Evolutionary conservation across 2,329 filamentous ascomycete species (phyloP).

Genomic region (Penicillium concentricum): DNA sequence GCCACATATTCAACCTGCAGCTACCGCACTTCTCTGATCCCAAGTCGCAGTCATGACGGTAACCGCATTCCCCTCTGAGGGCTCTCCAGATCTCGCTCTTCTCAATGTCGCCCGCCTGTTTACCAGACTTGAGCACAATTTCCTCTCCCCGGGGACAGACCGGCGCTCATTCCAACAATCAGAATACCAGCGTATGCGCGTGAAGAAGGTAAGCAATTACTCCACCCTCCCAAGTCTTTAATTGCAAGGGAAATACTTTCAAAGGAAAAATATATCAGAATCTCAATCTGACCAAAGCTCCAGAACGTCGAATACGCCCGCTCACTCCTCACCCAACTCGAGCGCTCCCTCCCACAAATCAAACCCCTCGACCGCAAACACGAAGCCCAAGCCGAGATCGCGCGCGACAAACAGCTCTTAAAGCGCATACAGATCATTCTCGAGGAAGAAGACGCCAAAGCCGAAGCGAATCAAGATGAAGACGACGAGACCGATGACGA

Average conservation of each 20-base stretch:
- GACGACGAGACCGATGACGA: slow-evolving; percentile 21
- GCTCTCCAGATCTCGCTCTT: slow-evolving; percentile 32
- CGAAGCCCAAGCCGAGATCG: slow-evolving; percentile 41
- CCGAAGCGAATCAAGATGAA: slow-evolving; percentile 10
- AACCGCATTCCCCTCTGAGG: slow-evolving; percentile 15
- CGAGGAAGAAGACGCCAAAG: slow-evolving; percentile 32
- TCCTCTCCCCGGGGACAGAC: slow-evolving; percentile 41
- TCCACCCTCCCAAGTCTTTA: rapidly evolving
- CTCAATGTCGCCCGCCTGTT: slow-evolving; percentile 45
- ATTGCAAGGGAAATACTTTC: too few relatives aligned
- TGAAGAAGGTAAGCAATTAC: slow-evolving; percentile 34
- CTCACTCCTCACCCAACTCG: slow-evolving; percentile 41
- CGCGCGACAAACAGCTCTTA: slow-evolving; percentile 37
- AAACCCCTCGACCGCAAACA: slow-evolving; percentile 41
- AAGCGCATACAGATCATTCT: slow-evolving; percentile 34
- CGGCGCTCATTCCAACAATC: slow-evolving; percentile 39
- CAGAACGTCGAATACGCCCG: slow-evolving; percentile 49
- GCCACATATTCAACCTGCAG: neutral
- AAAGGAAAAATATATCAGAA: neutral
- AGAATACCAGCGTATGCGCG: slow-evolving; percentile 44
- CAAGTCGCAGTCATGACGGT: slow-evolving; percentile 15
- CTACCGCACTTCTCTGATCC: neutral
- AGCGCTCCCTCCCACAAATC: slow-evolving; percentile 40
- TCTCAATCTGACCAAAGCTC: neutral
- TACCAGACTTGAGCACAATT: slow-evolving; percentile 43